Evolutionary conservation across 176 grass and related monocot genomes (phyloP).

Genomic region (Paspalum notatum): DNA sequence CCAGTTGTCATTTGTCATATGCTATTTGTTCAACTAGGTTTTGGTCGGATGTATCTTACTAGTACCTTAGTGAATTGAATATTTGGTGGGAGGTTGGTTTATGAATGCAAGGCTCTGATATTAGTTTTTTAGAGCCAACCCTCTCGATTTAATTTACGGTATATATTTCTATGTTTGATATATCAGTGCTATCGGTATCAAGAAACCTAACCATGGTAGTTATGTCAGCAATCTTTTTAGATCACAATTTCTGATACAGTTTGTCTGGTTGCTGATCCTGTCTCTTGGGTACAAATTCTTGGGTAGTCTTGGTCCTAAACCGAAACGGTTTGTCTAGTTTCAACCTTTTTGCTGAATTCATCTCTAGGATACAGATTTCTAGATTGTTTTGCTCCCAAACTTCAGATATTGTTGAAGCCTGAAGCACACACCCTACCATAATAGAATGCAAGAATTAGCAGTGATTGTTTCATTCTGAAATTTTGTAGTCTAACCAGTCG

Average conservation of each 20-base stretch:
- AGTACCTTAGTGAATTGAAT: not conserved
- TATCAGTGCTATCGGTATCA: not conserved
- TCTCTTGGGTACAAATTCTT: not conserved
- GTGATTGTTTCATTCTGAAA: not conserved
- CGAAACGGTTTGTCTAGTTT: not conserved
- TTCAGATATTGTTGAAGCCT: slow-evolving; percentile 9
- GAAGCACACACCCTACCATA: not conserved
- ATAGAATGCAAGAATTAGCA: slow-evolving; percentile 15
- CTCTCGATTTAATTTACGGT: not conserved
- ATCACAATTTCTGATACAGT: not conserved
- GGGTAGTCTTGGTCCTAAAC: not conserved
- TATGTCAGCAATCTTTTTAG: not conserved
- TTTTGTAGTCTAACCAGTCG: not conserved
- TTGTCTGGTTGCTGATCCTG: slow-evolving; percentile 19
- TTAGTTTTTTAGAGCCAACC: not conserved
- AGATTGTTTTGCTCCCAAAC: slow-evolving; percentile 3
- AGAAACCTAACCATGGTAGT: not conserved
- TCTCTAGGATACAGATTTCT: not conserved
- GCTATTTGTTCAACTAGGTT: slow-evolving; percentile 17
- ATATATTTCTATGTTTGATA: not conserved
- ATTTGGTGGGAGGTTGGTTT: not conserved
- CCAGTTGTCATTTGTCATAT: slow-evolving; percentile 10
- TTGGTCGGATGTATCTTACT: not conserved
- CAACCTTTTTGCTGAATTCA: not conserved
- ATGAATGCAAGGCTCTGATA: not conserved